phyloP scores from a whole-genome alignment of 139 green algal species.

The Astrephomene gubernaculifera region DNA sequence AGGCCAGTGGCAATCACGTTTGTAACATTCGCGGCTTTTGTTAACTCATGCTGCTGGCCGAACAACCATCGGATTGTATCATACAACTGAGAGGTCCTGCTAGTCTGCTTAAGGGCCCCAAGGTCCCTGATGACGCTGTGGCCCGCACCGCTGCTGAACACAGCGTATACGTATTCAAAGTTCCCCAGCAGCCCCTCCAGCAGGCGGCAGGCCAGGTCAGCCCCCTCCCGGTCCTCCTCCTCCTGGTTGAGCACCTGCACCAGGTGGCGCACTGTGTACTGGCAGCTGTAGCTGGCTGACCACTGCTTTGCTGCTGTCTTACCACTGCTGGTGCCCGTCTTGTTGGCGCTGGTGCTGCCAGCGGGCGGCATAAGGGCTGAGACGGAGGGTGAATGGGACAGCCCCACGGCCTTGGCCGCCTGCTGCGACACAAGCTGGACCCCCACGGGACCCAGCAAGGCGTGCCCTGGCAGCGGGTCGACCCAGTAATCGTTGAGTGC shows the following conservation, averaged over 20 bases:
- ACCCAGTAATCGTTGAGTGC: neutral
- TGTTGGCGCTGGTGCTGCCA: neutral
- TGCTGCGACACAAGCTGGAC: neutral
- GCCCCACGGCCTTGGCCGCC: neutral
- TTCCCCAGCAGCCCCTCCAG: neutral
- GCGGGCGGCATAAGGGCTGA: too few species aligned
- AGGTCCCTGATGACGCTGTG: neutral
- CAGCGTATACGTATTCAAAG: neutral
- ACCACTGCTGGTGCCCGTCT: neutral
- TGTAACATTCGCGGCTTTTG: too few species aligned
- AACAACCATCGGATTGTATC: too few species aligned
- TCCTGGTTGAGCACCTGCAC: too few species aligned
- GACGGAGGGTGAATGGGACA: neutral
- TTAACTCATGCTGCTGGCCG: too few species aligned
- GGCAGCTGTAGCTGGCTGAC: neutral
- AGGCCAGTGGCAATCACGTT: too few species aligned
- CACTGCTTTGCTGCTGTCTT: neutral
- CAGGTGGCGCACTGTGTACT: neutral
- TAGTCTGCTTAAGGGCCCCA: too few species aligned
- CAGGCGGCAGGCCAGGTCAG: too few species aligned
- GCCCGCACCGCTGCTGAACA: neutral
- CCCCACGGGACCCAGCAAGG: neutral
- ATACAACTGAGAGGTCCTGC: too few species aligned
- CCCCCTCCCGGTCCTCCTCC: too few species aligned
- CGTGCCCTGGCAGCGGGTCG: neutral